phyloP scores from a whole-genome alignment of 805 yeast species.

The Ogataea dorogensis region DNA sequence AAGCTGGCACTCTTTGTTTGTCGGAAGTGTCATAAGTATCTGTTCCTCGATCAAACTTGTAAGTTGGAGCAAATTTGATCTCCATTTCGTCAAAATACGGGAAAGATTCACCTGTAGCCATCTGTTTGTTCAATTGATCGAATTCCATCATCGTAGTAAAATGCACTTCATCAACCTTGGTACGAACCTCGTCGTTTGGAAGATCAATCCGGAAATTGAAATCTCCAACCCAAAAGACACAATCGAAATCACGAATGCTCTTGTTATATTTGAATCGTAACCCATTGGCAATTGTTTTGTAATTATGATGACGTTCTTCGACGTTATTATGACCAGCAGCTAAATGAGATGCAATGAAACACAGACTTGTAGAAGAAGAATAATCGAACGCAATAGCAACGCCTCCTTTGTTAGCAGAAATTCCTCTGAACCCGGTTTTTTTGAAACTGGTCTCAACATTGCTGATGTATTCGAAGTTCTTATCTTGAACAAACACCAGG shows the following conservation, averaged over 20 bases:
- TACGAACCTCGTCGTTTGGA: conserved; percentile 67
- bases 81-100: conserved; percentile 81
- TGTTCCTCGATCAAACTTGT: conserved; percentile 89
- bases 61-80: conserved; percentile 84
- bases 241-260: conserved; percentile 72
- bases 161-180: conserved; percentile 21
- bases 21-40: conserved; percentile 83
- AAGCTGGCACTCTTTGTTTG: conserved; percentile 90
- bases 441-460: conserved; percentile 70
- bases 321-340: conserved; percentile 88
- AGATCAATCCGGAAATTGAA: conserved; percentile 80
- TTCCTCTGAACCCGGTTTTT: conserved; percentile 93
- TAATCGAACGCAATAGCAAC: conserved; percentile 55
- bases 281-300: conserved; percentile 72
- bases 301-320: conserved; percentile 84
- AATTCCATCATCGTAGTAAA: conserved; percentile 47
- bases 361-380: conserved; percentile 58
- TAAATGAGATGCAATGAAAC: conserved; percentile 82
- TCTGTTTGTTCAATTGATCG: conserved; percentile 80
- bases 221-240: conserved; percentile 89
- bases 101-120: conserved; percentile 72
- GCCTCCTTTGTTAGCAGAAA: conserved; percentile 64
- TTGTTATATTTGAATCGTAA: conserved; percentile 59
- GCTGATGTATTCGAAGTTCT: conserved; percentile 50
- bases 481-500: conserved; percentile 62